phyloP scores from a whole-genome alignment of 2,329 filamentous ascomycete genomes.

The Penicillium sp. region DNA sequence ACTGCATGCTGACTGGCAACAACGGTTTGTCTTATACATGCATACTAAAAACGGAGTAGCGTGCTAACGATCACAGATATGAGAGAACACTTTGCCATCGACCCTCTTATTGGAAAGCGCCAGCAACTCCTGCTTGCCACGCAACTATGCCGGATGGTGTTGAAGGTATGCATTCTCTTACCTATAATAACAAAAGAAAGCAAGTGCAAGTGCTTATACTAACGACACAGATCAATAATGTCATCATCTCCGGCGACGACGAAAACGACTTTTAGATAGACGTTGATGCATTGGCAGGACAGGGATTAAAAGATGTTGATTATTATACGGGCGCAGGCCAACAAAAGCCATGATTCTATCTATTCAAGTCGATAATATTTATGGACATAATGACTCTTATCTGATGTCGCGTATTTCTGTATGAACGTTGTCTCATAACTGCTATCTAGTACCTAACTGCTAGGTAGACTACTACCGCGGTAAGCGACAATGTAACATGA shows the following conservation, averaged over 20 bases:
- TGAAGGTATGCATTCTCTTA: constrained; percentile 60
- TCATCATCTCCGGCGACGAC: constrained; percentile 83
- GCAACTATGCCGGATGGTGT: constrained; percentile 95
- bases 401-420: no score
- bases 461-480: background rate
- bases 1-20: constrained; percentile 93
- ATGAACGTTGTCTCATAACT: no score
- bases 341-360: constrained; percentile 6
- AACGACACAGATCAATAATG: constrained; percentile 68
- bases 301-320: background rate
- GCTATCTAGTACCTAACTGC: background rate
- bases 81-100: constrained; percentile 96
- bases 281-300: constrained; percentile 5
- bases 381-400: constrained; percentile 6
- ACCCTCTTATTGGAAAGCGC: constrained; percentile 95
- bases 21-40: constrained; percentile 57
- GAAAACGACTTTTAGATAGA: constrained; percentile 74
- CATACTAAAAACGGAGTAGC: background rate
- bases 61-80: constrained; percentile 60
- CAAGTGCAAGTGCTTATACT: background rate
- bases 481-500: background rate
- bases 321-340: background rate
- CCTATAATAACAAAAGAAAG: background rate
- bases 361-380: background rate
- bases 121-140: constrained; percentile 95